These are phyloP conservation scores for Erythrophleum ivorense DNA, from an alignment of 331 rosid genomes.

Conservation along the genomic window DNA sequence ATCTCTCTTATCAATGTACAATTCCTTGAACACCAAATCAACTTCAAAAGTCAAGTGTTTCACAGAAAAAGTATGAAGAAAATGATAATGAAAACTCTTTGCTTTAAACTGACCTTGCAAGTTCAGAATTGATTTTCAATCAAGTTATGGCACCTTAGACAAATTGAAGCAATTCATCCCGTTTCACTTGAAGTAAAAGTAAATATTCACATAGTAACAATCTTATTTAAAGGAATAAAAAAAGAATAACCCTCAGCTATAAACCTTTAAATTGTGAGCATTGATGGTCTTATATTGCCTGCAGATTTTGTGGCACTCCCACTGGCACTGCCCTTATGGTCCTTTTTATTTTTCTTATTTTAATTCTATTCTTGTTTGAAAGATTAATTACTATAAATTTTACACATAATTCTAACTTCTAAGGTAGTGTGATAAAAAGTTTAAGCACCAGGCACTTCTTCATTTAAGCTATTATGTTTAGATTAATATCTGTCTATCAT, in stretches of 20 bases:
- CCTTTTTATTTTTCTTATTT: not conserved
- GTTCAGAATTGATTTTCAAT: constrained; percentile 79
- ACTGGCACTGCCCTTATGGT: not conserved
- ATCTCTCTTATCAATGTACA: too few species aligned
- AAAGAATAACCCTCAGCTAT: constrained; percentile 23
- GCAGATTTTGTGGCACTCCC: not conserved
- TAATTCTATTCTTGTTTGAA: constrained; percentile 4
- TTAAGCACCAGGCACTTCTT: not conserved
- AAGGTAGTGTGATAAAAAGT: not conserved
- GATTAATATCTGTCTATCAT: not conserved
- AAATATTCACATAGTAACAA: not conserved
- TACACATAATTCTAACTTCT: not conserved
- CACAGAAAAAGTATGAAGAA: constrained; percentile 16
- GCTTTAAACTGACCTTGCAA: constrained; percentile 66
- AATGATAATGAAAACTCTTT: constrained; percentile 31
- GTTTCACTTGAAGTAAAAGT: constrained; percentile 73
- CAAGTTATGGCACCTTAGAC: constrained; percentile 95
- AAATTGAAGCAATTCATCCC: constrained; percentile 98
- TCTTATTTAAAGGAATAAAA: constrained; percentile 5
- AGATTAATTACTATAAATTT: not conserved
- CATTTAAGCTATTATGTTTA: not conserved
- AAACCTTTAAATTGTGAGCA: not conserved
- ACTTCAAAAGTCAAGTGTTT: constrained; percentile 18
- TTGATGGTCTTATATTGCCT: constrained; percentile 2
- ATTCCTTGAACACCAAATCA: not conserved